Evolutionary conservation across 495 filamentous ascomycete genomes (phyloP), one percentile per base, ranked within the genome.

Genomic region (Tuber indicum): DNA sequence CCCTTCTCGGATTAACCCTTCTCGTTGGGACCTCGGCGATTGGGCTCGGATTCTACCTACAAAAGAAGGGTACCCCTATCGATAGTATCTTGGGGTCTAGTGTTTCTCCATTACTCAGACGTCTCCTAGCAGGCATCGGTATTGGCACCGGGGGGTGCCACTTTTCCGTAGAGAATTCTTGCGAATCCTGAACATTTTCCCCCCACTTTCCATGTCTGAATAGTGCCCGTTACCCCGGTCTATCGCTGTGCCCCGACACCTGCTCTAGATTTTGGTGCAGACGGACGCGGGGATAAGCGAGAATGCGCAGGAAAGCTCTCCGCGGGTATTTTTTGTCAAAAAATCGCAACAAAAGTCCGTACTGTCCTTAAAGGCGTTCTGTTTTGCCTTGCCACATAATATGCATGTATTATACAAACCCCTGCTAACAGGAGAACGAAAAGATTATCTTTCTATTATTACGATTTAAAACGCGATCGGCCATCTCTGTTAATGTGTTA

Each of bases 11-110:
- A 62, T 58, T 82, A 71, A 79, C 80, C 19, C 66, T 82, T 70
- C 43, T 82, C 21, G 74, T 82, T n/a, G 80, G 80, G 41, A 44
- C 82, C 17, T 82, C 80, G 52, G 80, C 81, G 10, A 74, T 82
- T 73, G 81, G 79, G 23, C 58, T 82, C 52, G 72, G 74, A 21
- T 82, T 77, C 58, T 82, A 82, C 44, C 75, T 82, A 45, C 80
- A 81, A 43, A 82, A 71, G 79, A 80, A 66, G n/a, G 72, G 78
- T 47, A 69, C 76, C 19, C 58, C 47, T 71, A 44, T 76, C 58
- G 71, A 80, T 19, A 17, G 14, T 36, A 32, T 66, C 69, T 69
- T 76, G 26, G 78, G 75, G 16, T 47, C 43, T 12, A 58, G 71
- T 16, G 75, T 80, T 76, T 71, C 74, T 44, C 74, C 78, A 44